These are phyloP conservation scores for Spiromastix sp. DNA, from an alignment of 2,329 filamentous ascomycete species.

Conservation along the genomic window DNA sequence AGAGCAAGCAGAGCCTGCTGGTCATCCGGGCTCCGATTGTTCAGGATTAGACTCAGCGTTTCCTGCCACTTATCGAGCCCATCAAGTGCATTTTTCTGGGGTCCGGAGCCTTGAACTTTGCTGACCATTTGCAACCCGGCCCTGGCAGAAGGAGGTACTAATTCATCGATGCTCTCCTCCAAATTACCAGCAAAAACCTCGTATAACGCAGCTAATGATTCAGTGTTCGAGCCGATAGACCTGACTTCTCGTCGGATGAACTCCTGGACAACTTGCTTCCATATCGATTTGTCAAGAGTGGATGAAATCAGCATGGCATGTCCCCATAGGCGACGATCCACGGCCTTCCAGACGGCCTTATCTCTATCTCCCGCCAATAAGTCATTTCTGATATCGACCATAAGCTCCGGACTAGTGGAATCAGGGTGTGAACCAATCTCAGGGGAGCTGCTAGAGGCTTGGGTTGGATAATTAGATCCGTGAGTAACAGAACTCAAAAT, in stretches of 20 bases:
- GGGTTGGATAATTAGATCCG: slow-evolving; percentile 15
- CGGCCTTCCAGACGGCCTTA: slow-evolving; percentile 85
- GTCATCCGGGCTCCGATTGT: slow-evolving; percentile 78
- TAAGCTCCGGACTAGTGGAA: slow-evolving; percentile 3
- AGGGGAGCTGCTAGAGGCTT: slow-evolving; percentile 28
- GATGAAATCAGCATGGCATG: slow-evolving; percentile 89
- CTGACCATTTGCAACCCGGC: slow-evolving; percentile 87
- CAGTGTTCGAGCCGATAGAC: slow-evolving; percentile 64
- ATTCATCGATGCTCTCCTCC: slow-evolving; percentile 89
- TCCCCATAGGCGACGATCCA: slow-evolving; percentile 89
- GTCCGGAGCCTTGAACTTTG: slow-evolving; percentile 47
- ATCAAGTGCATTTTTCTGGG: slow-evolving; percentile 63
- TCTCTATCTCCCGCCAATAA: slow-evolving; percentile 76
- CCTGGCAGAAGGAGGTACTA: slow-evolving; percentile 84
- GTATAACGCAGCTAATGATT: slow-evolving; percentile 84
- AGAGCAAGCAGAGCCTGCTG: slow-evolving; percentile 66
- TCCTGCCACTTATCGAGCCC: slow-evolving; percentile 92
- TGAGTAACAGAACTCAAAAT: slow-evolving; percentile 54
- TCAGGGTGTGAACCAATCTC: slow-evolving; percentile 14
- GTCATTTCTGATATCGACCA: slow-evolving; percentile 13
- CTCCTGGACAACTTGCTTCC: slow-evolving; percentile 88
- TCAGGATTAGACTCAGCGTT: slow-evolving; percentile 73
- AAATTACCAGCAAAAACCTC: slow-evolving; percentile 88
- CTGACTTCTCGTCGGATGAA: slow-evolving; percentile 95
- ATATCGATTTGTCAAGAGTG: slow-evolving; percentile 61